A percentile compares a stretch with the other conserved stretches of the same genome.
Conservation (phyloP, 805 yeast genomes). For the Groenewaldozyma salmanticensis region DNA sequence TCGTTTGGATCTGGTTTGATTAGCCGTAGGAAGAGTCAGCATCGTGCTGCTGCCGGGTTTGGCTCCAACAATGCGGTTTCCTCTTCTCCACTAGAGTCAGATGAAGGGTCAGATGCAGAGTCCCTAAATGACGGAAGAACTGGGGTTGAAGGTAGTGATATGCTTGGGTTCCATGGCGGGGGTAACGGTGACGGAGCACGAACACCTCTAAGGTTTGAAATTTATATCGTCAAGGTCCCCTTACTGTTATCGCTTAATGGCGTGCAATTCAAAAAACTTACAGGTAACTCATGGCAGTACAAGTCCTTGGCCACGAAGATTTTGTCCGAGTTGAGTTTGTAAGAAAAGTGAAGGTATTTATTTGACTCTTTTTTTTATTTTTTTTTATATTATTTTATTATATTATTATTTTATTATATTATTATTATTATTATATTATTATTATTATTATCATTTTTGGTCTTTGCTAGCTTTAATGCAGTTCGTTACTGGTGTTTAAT, state of each 20-base stretch:
- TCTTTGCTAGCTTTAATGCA: no score
- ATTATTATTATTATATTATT: background rate
- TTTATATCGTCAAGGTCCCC: conserved; percentile 86
- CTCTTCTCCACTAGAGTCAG: conserved; percentile 17
- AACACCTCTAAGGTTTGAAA: conserved; percentile 77
- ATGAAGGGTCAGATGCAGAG: conserved; percentile 22
- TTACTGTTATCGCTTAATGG: conserved; percentile 75
- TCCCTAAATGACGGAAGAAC: conserved; percentile 4
- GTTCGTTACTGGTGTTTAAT: no score
- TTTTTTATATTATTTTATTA: background rate
- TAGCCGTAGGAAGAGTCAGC: conserved; percentile 12
- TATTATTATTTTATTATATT: background rate
- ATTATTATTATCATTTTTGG: no score
- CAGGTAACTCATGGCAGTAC: conserved; percentile 93
- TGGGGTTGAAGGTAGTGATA: conserved; percentile 27
- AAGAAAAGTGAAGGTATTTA: conserved; percentile 14
- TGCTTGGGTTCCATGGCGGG: conserved; percentile 23
- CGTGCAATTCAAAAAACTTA: conserved; percentile 85
- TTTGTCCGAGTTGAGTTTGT: conserved; percentile 59
- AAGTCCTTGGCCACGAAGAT: conserved; percentile 84
- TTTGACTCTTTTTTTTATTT: background rate
- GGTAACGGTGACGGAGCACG: conserved; percentile 17
- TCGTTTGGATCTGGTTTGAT: conserved; percentile 22
- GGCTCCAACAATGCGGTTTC: conserved; percentile 3
- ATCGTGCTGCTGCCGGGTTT: background rate